Conservation (phyloP, 2,329 filamentous ascomycete species). For the Cryphonectria naterciae region DNA sequence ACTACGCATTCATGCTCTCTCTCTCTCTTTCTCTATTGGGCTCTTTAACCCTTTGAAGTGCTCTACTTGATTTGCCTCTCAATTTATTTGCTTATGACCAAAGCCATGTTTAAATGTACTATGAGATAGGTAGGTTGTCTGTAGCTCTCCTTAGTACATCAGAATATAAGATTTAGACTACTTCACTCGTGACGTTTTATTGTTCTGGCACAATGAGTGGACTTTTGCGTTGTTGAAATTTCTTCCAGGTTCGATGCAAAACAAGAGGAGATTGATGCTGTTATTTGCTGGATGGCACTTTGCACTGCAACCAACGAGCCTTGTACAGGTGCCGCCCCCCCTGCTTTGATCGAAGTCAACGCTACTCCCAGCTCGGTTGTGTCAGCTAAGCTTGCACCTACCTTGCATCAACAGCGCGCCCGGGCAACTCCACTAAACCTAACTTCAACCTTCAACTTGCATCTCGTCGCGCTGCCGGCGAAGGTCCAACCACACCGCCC, state of each 20-base stretch:
- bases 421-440: constrained; percentile 22
- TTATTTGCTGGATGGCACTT: not conserved
- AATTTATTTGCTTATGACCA: not conserved
- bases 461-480: constrained; percentile 1
- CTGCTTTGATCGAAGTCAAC: not conserved
- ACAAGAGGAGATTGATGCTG: not conserved
- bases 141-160: not conserved
- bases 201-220: not conserved
- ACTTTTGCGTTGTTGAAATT: not conserved
- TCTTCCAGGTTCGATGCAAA: not conserved
- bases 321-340: not conserved
- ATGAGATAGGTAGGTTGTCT: not conserved
- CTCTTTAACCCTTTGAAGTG: not conserved
- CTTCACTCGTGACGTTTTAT: not conserved
- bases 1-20: not conserved
- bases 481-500: constrained; percentile 12
- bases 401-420: constrained; percentile 22
- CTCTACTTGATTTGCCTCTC: not conserved
- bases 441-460: constrained; percentile 4
- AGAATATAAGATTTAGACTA: not conserved
- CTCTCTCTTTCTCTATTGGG: too few species aligned
- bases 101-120: not conserved
- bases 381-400: constrained; percentile 14
- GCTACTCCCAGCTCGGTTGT: constrained; percentile 21
- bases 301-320: not conserved